Base-by-base conservation (phyloP, 1,284 basidiomycete genomes). In the Pseudozyma tsukubaensis region DNA sequence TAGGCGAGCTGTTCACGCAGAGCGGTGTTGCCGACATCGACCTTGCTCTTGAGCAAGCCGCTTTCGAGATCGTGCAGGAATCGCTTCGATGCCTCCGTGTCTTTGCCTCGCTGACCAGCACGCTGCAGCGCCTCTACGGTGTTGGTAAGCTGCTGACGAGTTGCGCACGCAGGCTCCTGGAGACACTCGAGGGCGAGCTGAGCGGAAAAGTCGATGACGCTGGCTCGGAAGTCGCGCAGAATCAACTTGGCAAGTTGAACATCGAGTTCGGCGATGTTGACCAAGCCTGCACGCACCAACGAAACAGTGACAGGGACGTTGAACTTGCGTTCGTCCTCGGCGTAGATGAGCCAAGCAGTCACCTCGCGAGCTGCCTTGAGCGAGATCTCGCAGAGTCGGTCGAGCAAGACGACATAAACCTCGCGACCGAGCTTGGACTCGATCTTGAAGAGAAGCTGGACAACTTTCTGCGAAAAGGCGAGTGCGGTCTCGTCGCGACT, bases 341-440 rank as follows among this genome's bases (percentile, higher is more conserved):
- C 93, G 83, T 95, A 97, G 51, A 98, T 87, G 54, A 99, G 87
- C 97, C 97, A 99, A 13, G 92, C 94, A 61, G 95, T 92, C 10
- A 96, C 97, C 86, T 99, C 97, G 86, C 94, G 94, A 19, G 92
- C 93, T 47, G 97, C 95, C 80, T 97, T 94, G 78, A 92, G 90
- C 71, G 94, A 96, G 32, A 91, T 87, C 72, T 91, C 90, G 85
- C 97, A 99, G 21, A 99, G 88, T 70, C 93, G 91, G 74, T 96
- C 92, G 21, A 99, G 87, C 50, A 99, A 87, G 39, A 91, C 89
- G 36, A 94, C 93, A 85, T 94, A 98, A n/a, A 78, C 74, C 29
- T 84, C 82, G 40, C 81, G 74, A 14, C 75, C 81, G 8, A 83
- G 66, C 52, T 60, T 60, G 21, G 70, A 67, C 44, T 81, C 77